phyloP scores from a whole-genome alignment of 164 flowering plant genomes.

The Piper betle region DNA sequence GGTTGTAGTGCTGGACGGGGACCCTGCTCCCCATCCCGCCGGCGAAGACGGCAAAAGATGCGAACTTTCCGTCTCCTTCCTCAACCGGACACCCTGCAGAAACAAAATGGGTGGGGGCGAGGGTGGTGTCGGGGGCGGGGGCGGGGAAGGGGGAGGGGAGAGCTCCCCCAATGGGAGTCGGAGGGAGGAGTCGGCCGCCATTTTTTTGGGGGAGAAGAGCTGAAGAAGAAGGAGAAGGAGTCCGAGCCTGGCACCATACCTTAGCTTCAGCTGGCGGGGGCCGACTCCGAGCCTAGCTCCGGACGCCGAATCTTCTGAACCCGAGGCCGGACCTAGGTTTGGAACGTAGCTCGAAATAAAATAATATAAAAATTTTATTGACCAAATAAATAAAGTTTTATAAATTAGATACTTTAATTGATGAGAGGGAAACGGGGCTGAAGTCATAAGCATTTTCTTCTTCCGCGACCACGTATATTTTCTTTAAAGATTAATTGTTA shows the following conservation, averaged over 20 bases:
- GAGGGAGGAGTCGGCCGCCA: neutral
- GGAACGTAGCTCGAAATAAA: neutral
- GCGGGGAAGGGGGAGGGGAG: neutral
- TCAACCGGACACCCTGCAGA: constrained; percentile 5
- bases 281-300: constrained; percentile 31
- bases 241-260: constrained; percentile 25
- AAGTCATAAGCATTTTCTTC: too few relatives aligned
- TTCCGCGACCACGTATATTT: too few relatives aligned
- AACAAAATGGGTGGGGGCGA: neutral
- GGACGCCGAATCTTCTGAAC: constrained; percentile 26
- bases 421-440: too few relatives aligned
- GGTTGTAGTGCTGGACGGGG: constrained; percentile 45
- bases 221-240: neutral
- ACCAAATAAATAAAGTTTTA: neutral
- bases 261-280: constrained; percentile 16
- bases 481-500: too few relatives aligned
- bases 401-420: too few relatives aligned
- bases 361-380: neutral
- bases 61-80: neutral
- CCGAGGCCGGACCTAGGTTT: constrained; percentile 4
- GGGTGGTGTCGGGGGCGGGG: too few relatives aligned
- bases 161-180: neutral
- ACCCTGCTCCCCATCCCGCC: constrained; percentile 42
- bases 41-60: neutral
- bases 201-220: neutral